Base-by-base conservation (phyloP, 805 yeast species). In the Sungouiozyma ichnusensis region DNA sequence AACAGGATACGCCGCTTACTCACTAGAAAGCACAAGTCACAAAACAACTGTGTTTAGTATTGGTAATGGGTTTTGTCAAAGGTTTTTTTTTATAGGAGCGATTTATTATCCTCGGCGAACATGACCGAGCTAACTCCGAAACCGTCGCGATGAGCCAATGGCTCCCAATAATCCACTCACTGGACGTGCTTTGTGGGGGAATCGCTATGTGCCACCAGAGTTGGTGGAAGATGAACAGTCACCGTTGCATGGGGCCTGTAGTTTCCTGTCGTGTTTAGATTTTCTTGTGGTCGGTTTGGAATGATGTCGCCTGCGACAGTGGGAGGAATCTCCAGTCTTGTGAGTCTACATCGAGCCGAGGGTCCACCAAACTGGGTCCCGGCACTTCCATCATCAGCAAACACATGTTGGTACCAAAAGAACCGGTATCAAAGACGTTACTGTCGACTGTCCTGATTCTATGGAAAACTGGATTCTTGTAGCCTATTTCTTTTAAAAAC, bases 401-500 rank as follows among this genome's bases (percentile, higher is more conserved):
- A 0, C 49, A 40, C 46, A 65, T 50, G 48, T 73, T 74, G 27
- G 38, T 34, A 13, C 51, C 37, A 6, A 51, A 43, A 11, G 57
- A 58, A 3, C 57, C 62, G 7, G 58, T 52, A 41, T 65, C 66
- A 53, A 54, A 73, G 4, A 72, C 68, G 39, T 65, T 67, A 24
- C 50, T 49, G 35, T 63, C 52, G 6, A 44, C 43, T 6, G 48
- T 36, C 3, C 38, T 44, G 14, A 57, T 48, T 18, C 45, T 44
- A 33, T 57, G 54, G 41, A 57, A 48, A 4, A 60, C 48, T 11
- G 67, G 65, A 44, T 47, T 50, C 36, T 62, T 56, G 3, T 63
- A 53, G 9, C 71, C 66, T 31, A 67, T 62, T 19, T 69, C 60
- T 51, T 72, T 73, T 39, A 85, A 62, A 53, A 72, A 84, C 50